Evolutionary conservation across 805 yeast species (phyloP), one percentile per base, ranked within the genome.

Genomic region (Candida saitoana): DNA sequence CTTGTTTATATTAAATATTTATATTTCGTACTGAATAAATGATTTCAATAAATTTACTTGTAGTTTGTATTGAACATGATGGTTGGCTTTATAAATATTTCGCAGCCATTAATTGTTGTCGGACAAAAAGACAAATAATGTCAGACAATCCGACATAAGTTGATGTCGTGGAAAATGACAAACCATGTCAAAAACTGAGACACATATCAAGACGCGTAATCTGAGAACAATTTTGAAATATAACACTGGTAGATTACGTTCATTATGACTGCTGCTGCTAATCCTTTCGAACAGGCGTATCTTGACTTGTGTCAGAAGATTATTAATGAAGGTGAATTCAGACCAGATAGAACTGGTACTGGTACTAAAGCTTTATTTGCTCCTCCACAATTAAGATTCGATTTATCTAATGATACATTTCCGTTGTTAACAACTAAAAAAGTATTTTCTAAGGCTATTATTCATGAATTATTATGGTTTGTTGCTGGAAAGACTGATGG

Each of bases 321-420:
- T 60, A 79, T 93, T 16, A 71, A 74, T 1, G 80, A 85, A 48
- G 99, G 99, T 32, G 98, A 93, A 58, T 76, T 76, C 52, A 80
- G 99, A 47, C 91, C 93, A 6, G 99, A 93, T 60, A 75, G 99
- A 61, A 93, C 99, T 1, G 99, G 99, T 1, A 93, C 99, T 0
- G 99, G 99, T 4, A 93, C 99, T 0, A 71, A 67, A 46, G 82
- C 96, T 25, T 48, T 93, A 6, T 93, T 93, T 63, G 99, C 95
- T 0, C 99, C 99, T 18, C 97, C 97, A 9, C 98, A 91, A 58
- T 70, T 93, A 45, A 77, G 97, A 41, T 93, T 93, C 65, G 77
- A 79, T 48, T 68, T 93, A 35, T 68, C 78, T 19, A 71, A 87
- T 57, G 87, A 84, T 51, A 62, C 71, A 18, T 86, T 91, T 58